A percentile compares a stretch with the other conserved stretches of the same genome.
These are phyloP conservation scores for Microsporum ferrugineum DNA, from an alignment of 2,329 filamentous ascomycete genomes.

Conservation along the genomic window DNA sequence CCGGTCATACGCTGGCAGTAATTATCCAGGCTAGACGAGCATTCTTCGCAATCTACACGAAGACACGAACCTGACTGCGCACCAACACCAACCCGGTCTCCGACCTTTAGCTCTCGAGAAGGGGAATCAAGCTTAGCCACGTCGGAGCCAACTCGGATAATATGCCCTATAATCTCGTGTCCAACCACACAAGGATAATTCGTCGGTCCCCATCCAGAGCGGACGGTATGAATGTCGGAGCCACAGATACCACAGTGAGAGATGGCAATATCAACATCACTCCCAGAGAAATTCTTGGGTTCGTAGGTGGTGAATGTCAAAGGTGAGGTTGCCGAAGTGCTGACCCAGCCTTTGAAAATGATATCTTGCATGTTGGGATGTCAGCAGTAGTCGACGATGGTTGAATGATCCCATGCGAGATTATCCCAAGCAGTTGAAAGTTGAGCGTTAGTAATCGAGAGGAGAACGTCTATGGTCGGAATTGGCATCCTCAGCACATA, in stretches of 20 bases:
- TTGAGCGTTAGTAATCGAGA: too few species aligned
- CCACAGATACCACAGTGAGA: conserved; percentile 68
- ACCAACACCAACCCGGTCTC: conserved; percentile 57
- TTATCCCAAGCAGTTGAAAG: too few species aligned
- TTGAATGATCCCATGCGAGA: neutral
- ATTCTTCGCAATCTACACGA: conserved; percentile 31
- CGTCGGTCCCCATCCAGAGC: conserved; percentile 42
- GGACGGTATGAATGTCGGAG: conserved; percentile 60
- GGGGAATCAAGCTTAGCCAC: conserved; percentile 40
- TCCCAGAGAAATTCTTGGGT: conserved; percentile 13
- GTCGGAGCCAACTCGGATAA: conserved; percentile 54
- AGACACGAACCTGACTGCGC: conserved; percentile 50
- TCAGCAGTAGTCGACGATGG: neutral
- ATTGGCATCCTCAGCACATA: neutral
- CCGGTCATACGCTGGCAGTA: conserved; percentile 30
- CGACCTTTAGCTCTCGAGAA: conserved; percentile 44
- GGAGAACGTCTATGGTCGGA: too few species aligned
- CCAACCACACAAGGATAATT: conserved; percentile 44
- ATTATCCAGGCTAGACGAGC: conserved; percentile 28
- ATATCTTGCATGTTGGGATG: neutral
- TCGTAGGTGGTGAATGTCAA: conserved; percentile 27
- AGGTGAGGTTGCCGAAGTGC: conserved; percentile 24
- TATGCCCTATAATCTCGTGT: conserved; percentile 57
- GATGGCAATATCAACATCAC: conserved; percentile 71
- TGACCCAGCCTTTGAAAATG: conserved; percentile 31